phyloP scores from a whole-genome alignment of 768 basidiomycete species.

The Mycena rebaudengoi region DNA sequence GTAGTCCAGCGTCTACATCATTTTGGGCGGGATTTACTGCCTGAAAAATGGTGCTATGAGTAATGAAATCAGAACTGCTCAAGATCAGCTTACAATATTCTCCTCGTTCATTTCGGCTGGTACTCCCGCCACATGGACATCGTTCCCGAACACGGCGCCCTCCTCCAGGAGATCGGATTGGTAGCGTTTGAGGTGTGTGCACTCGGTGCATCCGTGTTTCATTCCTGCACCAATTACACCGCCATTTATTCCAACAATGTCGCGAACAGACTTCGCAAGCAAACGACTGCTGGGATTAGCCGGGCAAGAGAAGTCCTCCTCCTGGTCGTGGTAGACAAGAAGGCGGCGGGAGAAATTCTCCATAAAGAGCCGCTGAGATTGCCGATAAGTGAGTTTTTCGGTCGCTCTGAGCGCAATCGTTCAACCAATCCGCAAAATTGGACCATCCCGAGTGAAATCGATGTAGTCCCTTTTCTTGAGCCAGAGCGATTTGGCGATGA shows the following conservation, averaged over 20 bases:
- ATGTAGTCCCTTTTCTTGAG: conserved; percentile 26
- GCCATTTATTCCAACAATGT: conserved; percentile 24
- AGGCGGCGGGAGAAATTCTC: conserved; percentile 36
- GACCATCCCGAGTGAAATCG: conserved; percentile 29
- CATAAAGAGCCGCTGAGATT: conserved; percentile 36
- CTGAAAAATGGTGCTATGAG: not conserved
- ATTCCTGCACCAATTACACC: conserved; percentile 7
- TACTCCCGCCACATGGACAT: not conserved
- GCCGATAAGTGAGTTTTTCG: conserved; percentile 30
- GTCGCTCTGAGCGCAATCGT: conserved; percentile 16
- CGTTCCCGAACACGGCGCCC: not conserved
- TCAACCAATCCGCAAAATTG: conserved; percentile 32
- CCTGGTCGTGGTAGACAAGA: conserved; percentile 25
- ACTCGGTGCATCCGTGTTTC: not conserved
- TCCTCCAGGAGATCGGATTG: not conserved
- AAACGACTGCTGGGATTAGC: conserved; percentile 24
- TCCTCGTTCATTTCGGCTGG: not conserved
- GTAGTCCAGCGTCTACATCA: conserved; percentile 36
- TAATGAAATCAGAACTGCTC: not conserved
- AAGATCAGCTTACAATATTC: not conserved
- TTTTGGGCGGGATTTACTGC: conserved; percentile 28
- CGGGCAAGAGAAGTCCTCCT: conserved; percentile 10
- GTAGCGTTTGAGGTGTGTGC: conserved; percentile 10
- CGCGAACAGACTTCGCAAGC: conserved; percentile 15
- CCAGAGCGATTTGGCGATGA: conserved; percentile 21